Base-by-base conservation (phyloP, 192 early-diverging fungal genomes). In the Backusella circina region DNA sequence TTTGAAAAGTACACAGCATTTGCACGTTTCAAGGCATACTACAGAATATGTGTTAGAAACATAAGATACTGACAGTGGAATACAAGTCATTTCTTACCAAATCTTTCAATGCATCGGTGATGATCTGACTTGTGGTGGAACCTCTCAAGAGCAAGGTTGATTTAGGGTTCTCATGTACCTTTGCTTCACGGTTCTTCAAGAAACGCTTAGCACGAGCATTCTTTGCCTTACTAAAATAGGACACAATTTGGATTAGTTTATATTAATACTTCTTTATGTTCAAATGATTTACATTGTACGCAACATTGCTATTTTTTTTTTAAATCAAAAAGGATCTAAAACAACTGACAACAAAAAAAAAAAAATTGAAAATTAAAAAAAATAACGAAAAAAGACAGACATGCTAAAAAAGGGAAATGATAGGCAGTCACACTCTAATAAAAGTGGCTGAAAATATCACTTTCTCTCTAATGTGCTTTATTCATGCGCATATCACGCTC, bases 101-200 rank as follows among this genome's bases (percentile, higher is more conserved):
- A 82, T 99, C 96, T 70, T 91, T 88, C 38, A 99, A 87, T 5
- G 95, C 93, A 79, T 92, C 89, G 65, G 88, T 91, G 41, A 97
- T 92, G 30, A 94, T 83, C 75, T 96, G 90, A 76, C 90, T 95
- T 38, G 98, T 96, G 54, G 88, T 91, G 65, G 91, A 93, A 61
- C 95, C 94, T 68, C 92, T 90, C 35, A 99, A 82, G 78, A 98
- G 94, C 32, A 99, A 88, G 44, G 96, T 92, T 16, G 92, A 90
- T 81, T 99, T 99, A 50, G 90, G 85, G 80, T 93, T 95, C 79
- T 99, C 98, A 35, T 94, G 89, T 7, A 94, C 86, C 84, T 97
- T 93, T 64, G 98, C 90, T 77, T 95, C 97, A 67, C 93, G 88
- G 80, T 95, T 94, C 74, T 94, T 90, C 71, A 95, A 81, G 30